Conservation (phyloP, 2,329 filamentous ascomycete genomes). For the Ophiostoma pallidulum region DNA sequence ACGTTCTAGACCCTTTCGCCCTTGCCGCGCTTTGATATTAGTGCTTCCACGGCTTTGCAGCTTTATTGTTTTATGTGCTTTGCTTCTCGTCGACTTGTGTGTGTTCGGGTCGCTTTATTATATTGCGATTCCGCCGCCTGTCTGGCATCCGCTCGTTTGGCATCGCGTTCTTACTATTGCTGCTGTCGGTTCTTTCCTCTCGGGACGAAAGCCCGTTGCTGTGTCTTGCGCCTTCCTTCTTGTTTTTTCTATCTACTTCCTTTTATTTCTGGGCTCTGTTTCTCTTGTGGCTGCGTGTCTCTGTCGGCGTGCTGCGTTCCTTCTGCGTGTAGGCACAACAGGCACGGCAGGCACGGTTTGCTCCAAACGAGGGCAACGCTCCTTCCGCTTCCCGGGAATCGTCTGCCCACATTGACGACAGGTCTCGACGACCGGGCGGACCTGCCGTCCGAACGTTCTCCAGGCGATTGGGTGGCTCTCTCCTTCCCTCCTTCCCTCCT, state of each 20-base stretch:
- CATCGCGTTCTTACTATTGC: no score
- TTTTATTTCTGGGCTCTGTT: conserved; percentile 1
- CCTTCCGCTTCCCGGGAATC: no score
- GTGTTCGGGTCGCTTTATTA: no score
- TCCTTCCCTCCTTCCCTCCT: not conserved
- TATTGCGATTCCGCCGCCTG: no score
- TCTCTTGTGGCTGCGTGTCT: conserved; percentile 1
- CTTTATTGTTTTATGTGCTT: no score
- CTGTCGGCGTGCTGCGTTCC: no score
- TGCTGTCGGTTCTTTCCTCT: no score
- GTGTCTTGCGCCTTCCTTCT: no score
- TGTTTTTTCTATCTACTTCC: not conserved
- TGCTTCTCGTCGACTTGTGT: not conserved
- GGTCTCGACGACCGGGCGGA: not conserved
- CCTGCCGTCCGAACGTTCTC: not conserved
- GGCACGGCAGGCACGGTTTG: conserved; percentile 4
- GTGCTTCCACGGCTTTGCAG: conserved; percentile 7
- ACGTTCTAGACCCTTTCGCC: conserved; percentile 13
- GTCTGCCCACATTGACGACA: no score
- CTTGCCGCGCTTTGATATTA: conserved; percentile 8
- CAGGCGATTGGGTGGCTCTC: not conserved
- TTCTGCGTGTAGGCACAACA: conserved; percentile 4
- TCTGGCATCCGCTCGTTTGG: no score
- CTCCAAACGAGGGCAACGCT: not conserved
- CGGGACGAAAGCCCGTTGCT: no score